Evolutionary conservation across 1,284 basidiomycete species (phyloP), one percentile per base, ranked within the genome.

Genomic region (Fomitiporia mediterranea): DNA sequence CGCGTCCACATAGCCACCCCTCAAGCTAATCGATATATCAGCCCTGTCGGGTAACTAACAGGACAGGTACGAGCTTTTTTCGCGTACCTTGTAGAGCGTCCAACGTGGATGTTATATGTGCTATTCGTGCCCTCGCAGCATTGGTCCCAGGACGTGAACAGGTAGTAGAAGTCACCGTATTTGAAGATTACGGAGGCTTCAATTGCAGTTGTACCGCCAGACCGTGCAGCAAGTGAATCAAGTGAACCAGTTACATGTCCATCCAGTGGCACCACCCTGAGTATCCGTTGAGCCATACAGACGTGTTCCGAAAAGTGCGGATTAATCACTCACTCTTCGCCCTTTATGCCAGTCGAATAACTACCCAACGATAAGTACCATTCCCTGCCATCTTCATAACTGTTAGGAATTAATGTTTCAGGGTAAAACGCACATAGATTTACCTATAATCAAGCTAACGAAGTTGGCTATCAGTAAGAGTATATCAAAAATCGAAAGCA

Each of bases 81-180:
- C 30, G 48, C 66, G 27, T 59, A 78, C 77, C 66, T 74, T 13
- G 71, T 66, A 4, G 78, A 74, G 28, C 81, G 73, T 9, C 77
- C 77, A 28, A 83, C 81, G 11, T 80, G 75, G 55, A 82, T 81
- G 61, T 82, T 82, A 62, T 83, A 83, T 0, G 80, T 82, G 65
- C 78, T 78, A 8, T 66, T 69, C 11, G 72, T 74, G 3, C 81
- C 80, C 25, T 65, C 42, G 67, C 82, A 83, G 67, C 81, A 83
- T 1, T 68, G 69, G 61, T 81, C 81, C 79, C 79, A 82, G 13
- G 74, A 77, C 0, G 75, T 74, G 67, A 83, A 83, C 25, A 84
- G 70, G 61, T 83, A 83, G 66, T 73, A 82, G 64, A 70, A 82
- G 42, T 61, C 70, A 23, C 72, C 72, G 57, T 68, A 63, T 61